These are phyloP conservation scores for Fusarium sp. DNA, from an alignment of 2,329 filamentous ascomycete species.

Conservation along the genomic window DNA sequence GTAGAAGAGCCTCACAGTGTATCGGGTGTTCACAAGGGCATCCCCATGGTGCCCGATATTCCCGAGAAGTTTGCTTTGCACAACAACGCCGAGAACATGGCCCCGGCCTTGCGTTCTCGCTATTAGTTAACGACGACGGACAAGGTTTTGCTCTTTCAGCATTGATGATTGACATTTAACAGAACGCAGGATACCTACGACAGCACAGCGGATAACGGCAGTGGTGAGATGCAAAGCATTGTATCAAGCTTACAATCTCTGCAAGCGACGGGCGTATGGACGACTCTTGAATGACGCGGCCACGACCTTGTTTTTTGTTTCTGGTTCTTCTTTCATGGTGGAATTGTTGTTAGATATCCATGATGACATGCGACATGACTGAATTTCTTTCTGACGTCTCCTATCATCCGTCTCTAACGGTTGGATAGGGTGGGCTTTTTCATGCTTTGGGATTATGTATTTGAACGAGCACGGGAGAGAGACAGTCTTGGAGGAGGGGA, in stretches of 20 bases:
- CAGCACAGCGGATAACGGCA: conserved; percentile 27
- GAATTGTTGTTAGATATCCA: conserved; percentile 40
- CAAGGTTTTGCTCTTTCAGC: neutral
- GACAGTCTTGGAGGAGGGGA: neutral
- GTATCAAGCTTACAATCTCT: conserved; percentile 10
- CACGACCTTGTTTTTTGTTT: conserved; percentile 39
- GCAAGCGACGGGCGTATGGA: conserved; percentile 25
- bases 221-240: conserved; percentile 14
- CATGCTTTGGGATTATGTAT: conserved; percentile 7
- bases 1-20: conserved; percentile 53
- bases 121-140: conserved; percentile 32
- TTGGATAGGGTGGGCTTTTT: conserved; percentile 11
- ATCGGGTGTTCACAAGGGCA: conserved; percentile 60
- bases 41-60: conserved; percentile 58
- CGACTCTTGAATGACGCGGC: conserved; percentile 30
- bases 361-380: conserved; percentile 42
- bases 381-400: conserved; percentile 24
- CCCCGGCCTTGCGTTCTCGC: conserved; percentile 47
- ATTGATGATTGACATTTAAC: conserved; percentile 11
- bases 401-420: neutral
- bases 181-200: conserved; percentile 18
- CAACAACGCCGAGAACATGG: conserved; percentile 50
- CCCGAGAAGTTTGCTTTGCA: conserved; percentile 55
- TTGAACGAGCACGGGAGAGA: neutral
- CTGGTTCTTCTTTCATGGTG: conserved; percentile 20